Base-by-base conservation (phyloP, 75 land plant species). In the Sequoiadendron giganteum region DNA sequence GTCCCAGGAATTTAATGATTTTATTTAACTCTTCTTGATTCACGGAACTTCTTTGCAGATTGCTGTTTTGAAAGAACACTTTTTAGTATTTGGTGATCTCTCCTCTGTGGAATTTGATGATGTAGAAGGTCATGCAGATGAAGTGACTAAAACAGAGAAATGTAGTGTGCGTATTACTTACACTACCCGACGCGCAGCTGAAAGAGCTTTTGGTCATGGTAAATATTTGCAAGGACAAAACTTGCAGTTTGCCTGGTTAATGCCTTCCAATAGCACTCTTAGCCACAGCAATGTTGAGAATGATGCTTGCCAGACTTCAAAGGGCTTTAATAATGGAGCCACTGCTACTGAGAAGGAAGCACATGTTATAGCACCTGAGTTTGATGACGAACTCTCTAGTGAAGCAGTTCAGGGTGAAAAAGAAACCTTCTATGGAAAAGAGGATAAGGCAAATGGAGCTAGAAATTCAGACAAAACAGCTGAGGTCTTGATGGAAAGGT, bases 31-130 rank as follows among this genome's bases (percentile, higher is more conserved):
- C 54, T 36, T 68, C 21, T 85, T 86, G 84, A 14, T 43, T 72
- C 36, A 55, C 49, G 56, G 49, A 47, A 38, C 56, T 84, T 30
- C 61, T 72, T 89, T 72, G 3, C 87, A 95, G 97, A 90, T 93
- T 87, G 89, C 88, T 87, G 88, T 76, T 28, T 48, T 97, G 15
- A 93, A 91, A 89, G 96, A 93, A 19, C 96, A 95, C 87, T 97
- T 97, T 85, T 90, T 93, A 86, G 25, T 84, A 30, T 97, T 89
- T 90, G 96, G 98, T 42, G 99, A 96, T 85, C 86, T 97, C n/a
- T 86, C 93, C 54, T 36, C 86, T 38, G 93, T 97, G 85, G 94
- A 92, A 86, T 85, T 96, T n/a, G 97, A 95, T 90, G 93, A 95
- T 77, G 56, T 72, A 32, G 94, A 95, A 45, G 79, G 88, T 68